Base-by-base conservation (phyloP, 2,329 filamentous ascomycete genomes). In the Verticillium isaacii region DNA sequence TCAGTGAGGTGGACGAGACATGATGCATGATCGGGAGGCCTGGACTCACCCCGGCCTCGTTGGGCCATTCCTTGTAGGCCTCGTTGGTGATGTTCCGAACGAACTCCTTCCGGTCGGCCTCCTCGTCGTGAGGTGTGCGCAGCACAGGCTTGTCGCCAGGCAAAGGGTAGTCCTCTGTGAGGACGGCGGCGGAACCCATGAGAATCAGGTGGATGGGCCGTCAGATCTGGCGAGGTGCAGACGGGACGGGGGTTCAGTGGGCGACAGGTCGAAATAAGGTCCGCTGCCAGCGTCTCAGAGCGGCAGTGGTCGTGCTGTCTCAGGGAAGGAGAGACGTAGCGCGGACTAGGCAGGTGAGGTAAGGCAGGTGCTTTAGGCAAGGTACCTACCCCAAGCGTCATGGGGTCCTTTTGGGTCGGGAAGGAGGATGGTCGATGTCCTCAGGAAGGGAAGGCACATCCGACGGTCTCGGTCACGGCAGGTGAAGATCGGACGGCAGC, bases 1-100 rank as follows among this genome's bases (percentile, higher is more conserved):
- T 60, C 12, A 54, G 15, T 32, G 55, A 37, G 41, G 52, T 36
- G 9, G 9, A 8, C 34, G 9, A 25, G 29, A 17, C 11, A 12
- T 11, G 15, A 11, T 41, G 12, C 11, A 12, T 14, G 15, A 11
- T 41, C 25, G 29, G 3, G 32, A 25, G 23, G 15, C 9, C 5
- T 15, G 19, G 12, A 68, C 74, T 67, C 71, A 81, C 80, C 1
- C 77, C 80, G 5, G 78, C 78, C 63, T 81, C 75, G 19, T 81
- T 81, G 7, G 80, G 80, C 80, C 80, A 82, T 5, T 77, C 69
- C 41, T 73, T 74, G 69, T 77, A 81, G 2, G 72, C 68, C 41
- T 70, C 66, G 4, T 66, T 66, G 3, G 19, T n/a, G 6, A 69
- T 59, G 29, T 67, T 66, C 32, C 63, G 29, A 45, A 59, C n/a